Percentiles rank a stretch among this genome's conserved stretches.
These are phyloP conservation scores for Jatropha curcas DNA, from an alignment of 345 rosid species.

Conservation along the genomic window DNA sequence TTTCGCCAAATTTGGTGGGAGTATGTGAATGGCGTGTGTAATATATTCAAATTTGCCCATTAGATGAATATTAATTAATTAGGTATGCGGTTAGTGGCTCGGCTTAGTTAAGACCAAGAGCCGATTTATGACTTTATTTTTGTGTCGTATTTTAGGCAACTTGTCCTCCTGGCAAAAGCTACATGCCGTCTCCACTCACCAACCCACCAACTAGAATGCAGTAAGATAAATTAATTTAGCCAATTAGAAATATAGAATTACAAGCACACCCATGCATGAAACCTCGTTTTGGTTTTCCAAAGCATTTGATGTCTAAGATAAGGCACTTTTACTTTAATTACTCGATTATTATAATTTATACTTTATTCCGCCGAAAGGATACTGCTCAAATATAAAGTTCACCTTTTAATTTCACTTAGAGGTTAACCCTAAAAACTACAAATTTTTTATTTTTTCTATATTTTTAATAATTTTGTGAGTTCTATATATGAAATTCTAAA, in stretches of 20 bases:
- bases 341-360: neutral
- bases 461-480: too few relatives aligned
- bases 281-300: neutral
- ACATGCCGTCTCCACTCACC: neutral
- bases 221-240: neutral
- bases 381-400: neutral
- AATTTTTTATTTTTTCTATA: too few relatives aligned
- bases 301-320: neutral
- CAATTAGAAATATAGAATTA: too few relatives aligned
- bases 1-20: too few relatives aligned
- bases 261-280: too few relatives aligned
- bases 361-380: conserved; percentile 11
- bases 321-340: neutral
- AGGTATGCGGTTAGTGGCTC: neutral
- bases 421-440: too few relatives aligned
- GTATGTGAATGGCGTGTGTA: too few relatives aligned
- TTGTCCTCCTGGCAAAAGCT: neutral
- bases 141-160: neutral
- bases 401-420: too few relatives aligned
- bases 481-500: too few relatives aligned
- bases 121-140: neutral
- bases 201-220: neutral
- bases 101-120: conserved; percentile 2
- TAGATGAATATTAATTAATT: too few relatives aligned
- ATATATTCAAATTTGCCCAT: too few relatives aligned